Evolutionary conservation across 164 flowering plant genomes (phyloP), one percentile per base, ranked within the genome.

Genomic region (Annona cherimola): DNA sequence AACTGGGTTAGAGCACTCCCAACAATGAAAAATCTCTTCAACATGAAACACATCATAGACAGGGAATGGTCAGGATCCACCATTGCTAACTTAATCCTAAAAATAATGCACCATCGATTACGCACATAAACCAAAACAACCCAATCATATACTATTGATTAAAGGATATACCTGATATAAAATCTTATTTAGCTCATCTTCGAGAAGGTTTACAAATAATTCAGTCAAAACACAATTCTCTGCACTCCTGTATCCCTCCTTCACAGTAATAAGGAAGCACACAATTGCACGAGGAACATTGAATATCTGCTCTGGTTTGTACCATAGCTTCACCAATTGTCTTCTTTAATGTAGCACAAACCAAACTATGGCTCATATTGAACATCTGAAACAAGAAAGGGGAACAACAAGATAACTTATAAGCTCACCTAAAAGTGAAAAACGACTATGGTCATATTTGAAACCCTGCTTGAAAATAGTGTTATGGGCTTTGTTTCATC

Each of bases 281-380:
- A 96, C 78, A 75, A 90, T 95, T 68, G 96, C 94, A 75, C 99
- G 99, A 73, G 99, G 99, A 75, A 86, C 75, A 78, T 85, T 91
- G 78, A 95, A 95, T 14, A 88, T 85, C 16, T 70, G 76, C 75
- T 95, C 99, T 71, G 84, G 90, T 87, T 93, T 93, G 92, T 91
- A 88, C 99, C 99, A 95, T 5, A 91, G 73, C 82, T 91, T 95
- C 77, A 93, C 84, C 43, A 81, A 74, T 46, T 84, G 75, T 89
- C 90, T 79, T 93, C 99, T 81, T 83, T 92, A 3, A 69, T 74
- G 75, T 90, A 95, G 65, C 39, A 74, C 60, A 98, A 86, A 65
- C 90, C 97, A 83, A 95, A 95, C 99, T 98, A 95, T 63, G 99
- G 97, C 79, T 95, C 99, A 77, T 16, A 62, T 61, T 86, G 79